phyloP scores from a whole-genome alignment of 1,284 basidiomycete species.

The Mrakiaceae sp. region DNA sequence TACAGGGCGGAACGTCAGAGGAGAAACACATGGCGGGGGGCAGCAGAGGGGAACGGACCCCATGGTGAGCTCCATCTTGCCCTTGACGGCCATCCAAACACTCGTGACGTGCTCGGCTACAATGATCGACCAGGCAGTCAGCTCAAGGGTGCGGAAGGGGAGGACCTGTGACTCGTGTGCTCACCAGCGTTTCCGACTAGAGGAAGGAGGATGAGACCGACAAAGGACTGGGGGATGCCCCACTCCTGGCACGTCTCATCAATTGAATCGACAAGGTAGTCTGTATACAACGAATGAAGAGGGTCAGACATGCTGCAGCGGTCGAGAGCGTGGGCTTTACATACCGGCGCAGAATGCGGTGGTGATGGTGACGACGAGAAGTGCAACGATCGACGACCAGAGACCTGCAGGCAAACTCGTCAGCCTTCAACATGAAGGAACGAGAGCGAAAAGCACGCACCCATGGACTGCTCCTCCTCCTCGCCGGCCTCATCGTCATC shows the following conservation, averaged over 20 bases:
- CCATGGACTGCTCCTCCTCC: slow-evolving; percentile 55
- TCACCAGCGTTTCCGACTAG: slow-evolving; percentile 42
- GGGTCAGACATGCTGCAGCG: neutral
- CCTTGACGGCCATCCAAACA: slow-evolving; percentile 72
- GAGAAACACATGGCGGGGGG: neutral
- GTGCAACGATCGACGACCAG: slow-evolving; percentile 34
- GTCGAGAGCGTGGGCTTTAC: slow-evolving; percentile 7
- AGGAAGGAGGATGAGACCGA: slow-evolving; percentile 41
- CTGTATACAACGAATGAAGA: slow-evolving; percentile 31
- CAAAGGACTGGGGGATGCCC: slow-evolving; percentile 58
- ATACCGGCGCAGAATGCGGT: slow-evolving; percentile 75
- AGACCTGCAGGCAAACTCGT: neutral
- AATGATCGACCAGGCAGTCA: slow-evolving; percentile 1
- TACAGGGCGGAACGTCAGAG: slow-evolving; percentile 20
- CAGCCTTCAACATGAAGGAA: slow-evolving; percentile 2
- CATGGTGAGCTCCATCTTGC: slow-evolving; percentile 76
- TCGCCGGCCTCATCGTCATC: slow-evolving; percentile 38
- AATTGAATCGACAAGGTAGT: slow-evolving; percentile 62
- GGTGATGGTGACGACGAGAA: slow-evolving; percentile 53
- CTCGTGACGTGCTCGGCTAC: slow-evolving; percentile 62
- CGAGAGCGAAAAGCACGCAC: slow-evolving; percentile 44
- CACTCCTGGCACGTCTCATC: slow-evolving; percentile 75
- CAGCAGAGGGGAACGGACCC: slow-evolving; percentile 29
- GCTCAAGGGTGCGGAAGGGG: neutral
- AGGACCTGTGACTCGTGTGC: neutral